A percentile compares a stretch with the other conserved stretches of the same genome.
phyloP scores from a whole-genome alignment of 176 grass and related monocot genomes.

The Carex littledalei region DNA sequence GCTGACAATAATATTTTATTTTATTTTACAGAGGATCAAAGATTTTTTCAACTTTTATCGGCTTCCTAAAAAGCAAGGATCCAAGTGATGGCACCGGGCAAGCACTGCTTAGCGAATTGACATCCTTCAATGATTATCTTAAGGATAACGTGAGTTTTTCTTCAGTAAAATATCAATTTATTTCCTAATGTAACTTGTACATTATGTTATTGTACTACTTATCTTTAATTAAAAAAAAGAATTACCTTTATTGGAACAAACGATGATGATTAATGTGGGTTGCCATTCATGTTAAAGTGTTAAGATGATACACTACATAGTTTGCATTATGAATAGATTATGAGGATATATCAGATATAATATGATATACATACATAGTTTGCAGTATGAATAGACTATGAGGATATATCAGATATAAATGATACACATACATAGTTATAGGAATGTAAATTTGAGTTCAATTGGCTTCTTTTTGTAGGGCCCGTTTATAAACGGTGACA shows the following conservation, averaged over 20 bases:
- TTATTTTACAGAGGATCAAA: constrained; percentile 66
- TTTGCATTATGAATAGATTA: background rate
- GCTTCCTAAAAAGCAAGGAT: constrained; percentile 92
- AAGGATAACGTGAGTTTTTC: constrained; percentile 69
- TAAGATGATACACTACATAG: too few relatives aligned
- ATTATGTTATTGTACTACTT: background rate
- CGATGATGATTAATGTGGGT: background rate
- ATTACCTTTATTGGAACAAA: background rate
- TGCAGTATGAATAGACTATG: background rate
- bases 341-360: background rate
- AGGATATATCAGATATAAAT: background rate
- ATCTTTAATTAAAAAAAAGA: background rate
- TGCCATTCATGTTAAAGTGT: background rate
- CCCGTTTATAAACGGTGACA: constrained; percentile 73
- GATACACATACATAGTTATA: background rate
- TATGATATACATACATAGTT: background rate
- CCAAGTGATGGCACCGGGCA: constrained; percentile 70
- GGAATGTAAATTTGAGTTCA: background rate
- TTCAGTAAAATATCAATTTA: background rate
- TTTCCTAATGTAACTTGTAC: background rate
- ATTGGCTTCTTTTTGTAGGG: constrained; percentile 39
- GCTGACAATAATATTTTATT: constrained; percentile 13
- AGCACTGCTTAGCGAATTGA: constrained; percentile 55
- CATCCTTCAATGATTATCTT: constrained; percentile 55
- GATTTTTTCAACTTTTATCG: constrained; percentile 80